Conservation (phyloP, 371 early-diverging fungal species). For the Rozella allomycis region DNA sequence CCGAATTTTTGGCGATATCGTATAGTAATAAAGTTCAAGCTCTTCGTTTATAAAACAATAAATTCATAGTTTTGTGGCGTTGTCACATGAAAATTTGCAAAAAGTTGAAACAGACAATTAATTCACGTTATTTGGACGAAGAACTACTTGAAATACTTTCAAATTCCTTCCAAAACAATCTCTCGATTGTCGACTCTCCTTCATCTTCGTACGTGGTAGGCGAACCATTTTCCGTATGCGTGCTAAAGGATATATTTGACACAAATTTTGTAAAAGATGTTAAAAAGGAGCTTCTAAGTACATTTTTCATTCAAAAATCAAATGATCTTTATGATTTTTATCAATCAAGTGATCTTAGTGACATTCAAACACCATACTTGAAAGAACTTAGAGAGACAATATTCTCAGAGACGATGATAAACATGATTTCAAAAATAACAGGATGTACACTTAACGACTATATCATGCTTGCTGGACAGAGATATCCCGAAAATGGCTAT, state of each 20-base stretch:
- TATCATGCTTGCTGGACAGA: constrained; percentile 30
- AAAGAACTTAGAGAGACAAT: constrained; percentile 18
- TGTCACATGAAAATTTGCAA: too few relatives aligned
- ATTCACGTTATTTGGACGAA: too few relatives aligned
- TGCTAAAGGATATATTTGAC: constrained; percentile 17
- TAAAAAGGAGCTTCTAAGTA: constrained; percentile 15
- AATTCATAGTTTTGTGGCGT: too few relatives aligned
- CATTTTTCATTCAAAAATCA: constrained; percentile 24
- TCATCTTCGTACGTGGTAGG: too few relatives aligned
- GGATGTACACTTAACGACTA: constrained; percentile 22
- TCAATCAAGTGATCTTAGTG: constrained; percentile 28
- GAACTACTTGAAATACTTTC: too few relatives aligned
- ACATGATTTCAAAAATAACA: constrained; percentile 24
- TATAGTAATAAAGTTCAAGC: constrained; percentile 11
- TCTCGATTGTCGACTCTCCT: too few relatives aligned
- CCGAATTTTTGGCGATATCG: constrained; percentile 53
- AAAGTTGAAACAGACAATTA: too few relatives aligned
- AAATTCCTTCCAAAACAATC: too few relatives aligned
- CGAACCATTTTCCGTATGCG: constrained; percentile 23
- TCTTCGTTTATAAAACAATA: too few relatives aligned
- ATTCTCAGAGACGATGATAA: constrained; percentile 23
- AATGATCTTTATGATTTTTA: constrained; percentile 44
- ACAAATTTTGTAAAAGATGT: constrained; percentile 14
- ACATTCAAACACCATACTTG: constrained; percentile 13
- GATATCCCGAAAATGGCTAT: constrained; percentile 29